These are phyloP conservation scores for Lentinula edodes DNA, from an alignment of 768 basidiomycete species.

Conservation along the genomic window DNA sequence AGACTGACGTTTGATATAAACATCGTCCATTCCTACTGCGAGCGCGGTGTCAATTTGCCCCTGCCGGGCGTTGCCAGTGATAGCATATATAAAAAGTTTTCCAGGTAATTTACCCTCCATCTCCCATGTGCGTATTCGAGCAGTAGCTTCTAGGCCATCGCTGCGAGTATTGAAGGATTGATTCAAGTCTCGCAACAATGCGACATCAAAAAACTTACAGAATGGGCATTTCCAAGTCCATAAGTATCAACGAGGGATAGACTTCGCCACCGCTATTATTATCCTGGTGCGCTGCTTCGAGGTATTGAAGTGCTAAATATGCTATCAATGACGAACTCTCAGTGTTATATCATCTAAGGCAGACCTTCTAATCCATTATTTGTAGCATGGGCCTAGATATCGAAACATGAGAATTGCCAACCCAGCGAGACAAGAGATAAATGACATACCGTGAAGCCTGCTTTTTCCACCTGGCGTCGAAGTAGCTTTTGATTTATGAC, in stretches of 20 bases:
- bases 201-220: background rate
- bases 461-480: conserved; percentile 7
- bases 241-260: conserved; percentile 6
- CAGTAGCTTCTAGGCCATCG: conserved; percentile 1
- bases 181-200: no score
- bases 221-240: conserved; percentile 9
- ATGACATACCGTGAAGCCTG: background rate
- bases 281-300: background rate
- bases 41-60: conserved; percentile 2
- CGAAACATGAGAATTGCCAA: no score
- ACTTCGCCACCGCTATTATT: background rate
- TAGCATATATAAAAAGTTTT: conserved; percentile 1
- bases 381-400: background rate
- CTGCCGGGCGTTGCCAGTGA: conserved; percentile 8
- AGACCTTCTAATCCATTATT: conserved; percentile 9
- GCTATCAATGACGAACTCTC: background rate
- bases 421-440: background rate
- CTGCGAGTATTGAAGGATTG: background rate
- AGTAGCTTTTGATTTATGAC: conserved; percentile 4
- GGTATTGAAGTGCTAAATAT: background rate
- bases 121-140: conserved; percentile 7
- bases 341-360: no score
- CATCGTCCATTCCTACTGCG: conserved; percentile 9
- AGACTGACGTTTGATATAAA: conserved; percentile 8
- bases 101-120: conserved; percentile 1